Base-by-base conservation (phyloP, 73 alveolate species). In the Breviolum minutum region DNA sequence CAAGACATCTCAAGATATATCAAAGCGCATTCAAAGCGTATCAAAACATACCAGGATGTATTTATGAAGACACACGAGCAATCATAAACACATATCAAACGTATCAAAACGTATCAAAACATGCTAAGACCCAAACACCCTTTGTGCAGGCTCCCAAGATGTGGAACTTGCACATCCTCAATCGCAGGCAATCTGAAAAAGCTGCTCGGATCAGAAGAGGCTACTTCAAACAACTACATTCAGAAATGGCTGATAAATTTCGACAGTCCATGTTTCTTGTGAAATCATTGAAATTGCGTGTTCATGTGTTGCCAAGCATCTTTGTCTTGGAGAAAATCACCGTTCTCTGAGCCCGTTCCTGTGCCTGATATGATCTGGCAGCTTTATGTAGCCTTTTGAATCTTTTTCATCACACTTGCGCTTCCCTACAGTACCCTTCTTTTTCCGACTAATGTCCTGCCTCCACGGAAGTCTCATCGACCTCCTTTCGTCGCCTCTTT, bases 81-180 rank as follows among this genome's bases (percentile, higher is more conserved):
- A 40, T 40, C 54, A 40, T 40, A 3, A 40, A 40, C 54, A 40
- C 54, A 40, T 40, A 40, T 40, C 54, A 40, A 40, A 40, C 54
- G 54, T 40, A 40, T 24, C 80, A 63, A 40, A 40, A 40, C 54
- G 54, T 40, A 40, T 24, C 80, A 63, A 14, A 2, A 16, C 71
- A 17, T n/a, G 13, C 89, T 54, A 32, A 24, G 97, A 80, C 62
- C 54, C 64, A 12, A 11, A 71, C 97, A 63, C 97, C 97, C 71
- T 91, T 91, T 5, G 97, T 91, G 87, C 97, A 91, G 8, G 97
- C 97, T 60, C 97, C 97, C n/a, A 91, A 77, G 66, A 91, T 91
- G 74, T 91, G 97, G 77, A 91, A 91, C 32, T 91, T 91, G 88
- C 97, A 91, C 97, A 91, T 91, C 97, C 97, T 91, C 40, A n/a